These are phyloP conservation scores for Plasmodium ovale DNA, from an alignment of 169 alveolate species.

Conservation along the genomic window DNA sequence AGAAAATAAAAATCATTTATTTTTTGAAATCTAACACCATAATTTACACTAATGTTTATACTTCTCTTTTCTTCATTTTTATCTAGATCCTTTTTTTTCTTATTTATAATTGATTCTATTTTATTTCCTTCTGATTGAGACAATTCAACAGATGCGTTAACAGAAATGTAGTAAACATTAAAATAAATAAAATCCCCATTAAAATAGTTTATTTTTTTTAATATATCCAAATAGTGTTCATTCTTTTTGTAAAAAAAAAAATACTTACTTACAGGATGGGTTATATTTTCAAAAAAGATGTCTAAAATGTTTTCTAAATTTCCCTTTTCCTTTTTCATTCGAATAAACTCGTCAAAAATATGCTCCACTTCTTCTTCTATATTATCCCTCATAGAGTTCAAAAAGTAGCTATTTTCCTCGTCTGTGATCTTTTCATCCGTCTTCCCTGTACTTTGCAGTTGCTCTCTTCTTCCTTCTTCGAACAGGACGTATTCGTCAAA, in stretches of 20 bases:
- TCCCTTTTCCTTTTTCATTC: slow-evolving; percentile 10
- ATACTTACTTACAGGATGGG: slow-evolving; percentile 49
- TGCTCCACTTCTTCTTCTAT: slow-evolving; percentile 27
- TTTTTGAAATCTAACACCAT: slow-evolving; percentile 57
- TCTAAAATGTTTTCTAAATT: slow-evolving; percentile 27
- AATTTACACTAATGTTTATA: slow-evolving; percentile 44
- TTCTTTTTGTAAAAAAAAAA: slow-evolving; percentile 59
- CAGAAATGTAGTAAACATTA: slow-evolving; percentile 30
- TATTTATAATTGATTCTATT: neutral
- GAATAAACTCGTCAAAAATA: slow-evolving; percentile 26
- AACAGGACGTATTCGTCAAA: slow-evolving; percentile 37
- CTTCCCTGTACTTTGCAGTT: neutral
- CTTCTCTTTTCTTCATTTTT: slow-evolving; percentile 27
- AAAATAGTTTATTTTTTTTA: slow-evolving; percentile 54
- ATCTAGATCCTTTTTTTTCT: slow-evolving; percentile 15
- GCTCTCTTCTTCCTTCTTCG: slow-evolving; percentile 19
- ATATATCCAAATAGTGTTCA: slow-evolving; percentile 36
- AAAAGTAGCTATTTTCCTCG: slow-evolving; percentile 18
- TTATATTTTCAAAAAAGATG: slow-evolving; percentile 37
- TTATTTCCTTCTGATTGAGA: neutral
- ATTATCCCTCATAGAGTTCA: slow-evolving; percentile 24
- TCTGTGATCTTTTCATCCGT: neutral
- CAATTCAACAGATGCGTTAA: neutral
- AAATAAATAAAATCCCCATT: slow-evolving; percentile 44
- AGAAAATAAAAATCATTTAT: slow-evolving; percentile 72